These are phyloP conservation scores for Coniella vitis DNA, from an alignment of 2,329 filamentous ascomycete genomes.

Conservation along the genomic window DNA sequence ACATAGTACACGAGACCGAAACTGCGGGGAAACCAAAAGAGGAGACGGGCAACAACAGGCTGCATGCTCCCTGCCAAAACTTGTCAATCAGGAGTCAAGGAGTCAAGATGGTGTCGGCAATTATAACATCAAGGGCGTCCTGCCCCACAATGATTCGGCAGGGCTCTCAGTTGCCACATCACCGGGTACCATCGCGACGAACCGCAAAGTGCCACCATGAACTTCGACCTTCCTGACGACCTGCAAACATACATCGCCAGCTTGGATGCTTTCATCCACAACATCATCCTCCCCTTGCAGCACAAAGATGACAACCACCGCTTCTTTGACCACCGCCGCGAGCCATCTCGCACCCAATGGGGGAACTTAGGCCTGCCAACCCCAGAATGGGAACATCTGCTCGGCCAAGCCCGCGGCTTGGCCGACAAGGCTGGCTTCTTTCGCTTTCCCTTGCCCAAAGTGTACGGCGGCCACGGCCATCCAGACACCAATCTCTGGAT, in stretches of 20 bases:
- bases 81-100: no score
- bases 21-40: no score
- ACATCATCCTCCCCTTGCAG: slow-evolving; percentile 48
- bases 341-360: slow-evolving; percentile 56
- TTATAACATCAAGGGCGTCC: no score
- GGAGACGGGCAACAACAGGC: no score
- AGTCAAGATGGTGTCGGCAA: no score
- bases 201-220: slow-evolving; percentile 31
- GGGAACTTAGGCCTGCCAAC: slow-evolving; percentile 48
- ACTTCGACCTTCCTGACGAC: slow-evolving; percentile 48
- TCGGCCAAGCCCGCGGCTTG: slow-evolving; percentile 39
- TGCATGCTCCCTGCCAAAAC: no score
- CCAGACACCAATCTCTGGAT: slow-evolving; percentile 53
- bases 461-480: slow-evolving; percentile 30
- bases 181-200: neutral
- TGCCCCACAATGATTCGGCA: no score
- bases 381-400: slow-evolving; percentile 51
- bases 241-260: slow-evolving; percentile 39
- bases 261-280: slow-evolving; percentile 52
- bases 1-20: no score
- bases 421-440: slow-evolving; percentile 56
- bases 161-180: no score
- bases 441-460: slow-evolving; percentile 48
- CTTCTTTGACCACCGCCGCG: slow-evolving; percentile 60
- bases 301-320: slow-evolving; percentile 50